phyloP scores from a whole-genome alignment of 2,329 filamentous ascomycete genomes.

The Torrubiella hemipterigena region DNA sequence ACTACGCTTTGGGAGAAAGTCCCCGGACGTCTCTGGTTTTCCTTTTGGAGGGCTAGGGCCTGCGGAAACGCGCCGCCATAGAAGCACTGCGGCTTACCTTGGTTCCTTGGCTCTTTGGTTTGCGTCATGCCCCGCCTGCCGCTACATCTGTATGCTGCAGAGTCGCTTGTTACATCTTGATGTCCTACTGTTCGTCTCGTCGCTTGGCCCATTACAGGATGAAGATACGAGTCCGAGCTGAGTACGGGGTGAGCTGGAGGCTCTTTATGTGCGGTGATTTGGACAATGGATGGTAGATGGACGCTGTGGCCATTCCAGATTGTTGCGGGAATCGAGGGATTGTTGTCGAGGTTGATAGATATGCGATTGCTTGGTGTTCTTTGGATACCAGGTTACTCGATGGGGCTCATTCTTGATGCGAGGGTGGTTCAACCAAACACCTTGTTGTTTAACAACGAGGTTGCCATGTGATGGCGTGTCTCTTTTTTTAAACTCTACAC shows the following conservation, averaged over 20 bases:
- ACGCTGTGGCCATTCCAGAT: constrained; percentile 33
- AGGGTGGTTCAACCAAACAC: constrained; percentile 49
- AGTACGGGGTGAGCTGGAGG: constrained; percentile 13
- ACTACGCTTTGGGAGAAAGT: constrained; percentile 98
- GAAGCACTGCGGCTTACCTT: constrained; percentile 91
- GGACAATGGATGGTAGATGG: constrained; percentile 30
- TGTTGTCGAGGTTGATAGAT: constrained; percentile 95
- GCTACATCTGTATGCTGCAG: constrained; percentile 34
- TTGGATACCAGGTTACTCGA: constrained; percentile 73
- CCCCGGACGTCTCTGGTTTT: constrained; percentile 72
- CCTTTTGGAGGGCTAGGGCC: constrained; percentile 26
- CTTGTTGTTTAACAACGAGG: constrained; percentile 3
- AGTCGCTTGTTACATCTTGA: constrained; percentile 15
- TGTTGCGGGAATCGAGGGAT: constrained; percentile 40
- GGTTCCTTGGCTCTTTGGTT: constrained; percentile 41
- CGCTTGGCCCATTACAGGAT: constrained; percentile 47
- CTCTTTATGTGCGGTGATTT: constrained; percentile 13
- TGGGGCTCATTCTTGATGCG: constrained; percentile 99
- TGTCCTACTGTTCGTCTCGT: constrained; percentile 17
- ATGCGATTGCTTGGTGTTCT: constrained; percentile 78
- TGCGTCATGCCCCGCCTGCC: constrained; percentile 25
- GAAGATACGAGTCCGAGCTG: constrained; percentile 76
- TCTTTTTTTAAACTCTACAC: constrained; percentile 10
- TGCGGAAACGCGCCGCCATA: constrained; percentile 99
- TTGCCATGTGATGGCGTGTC: constrained; percentile 7